These are phyloP conservation scores for Macrophomina phaseolina DNA, from an alignment of 2,329 filamentous ascomycete genomes.

Conservation along the genomic window DNA sequence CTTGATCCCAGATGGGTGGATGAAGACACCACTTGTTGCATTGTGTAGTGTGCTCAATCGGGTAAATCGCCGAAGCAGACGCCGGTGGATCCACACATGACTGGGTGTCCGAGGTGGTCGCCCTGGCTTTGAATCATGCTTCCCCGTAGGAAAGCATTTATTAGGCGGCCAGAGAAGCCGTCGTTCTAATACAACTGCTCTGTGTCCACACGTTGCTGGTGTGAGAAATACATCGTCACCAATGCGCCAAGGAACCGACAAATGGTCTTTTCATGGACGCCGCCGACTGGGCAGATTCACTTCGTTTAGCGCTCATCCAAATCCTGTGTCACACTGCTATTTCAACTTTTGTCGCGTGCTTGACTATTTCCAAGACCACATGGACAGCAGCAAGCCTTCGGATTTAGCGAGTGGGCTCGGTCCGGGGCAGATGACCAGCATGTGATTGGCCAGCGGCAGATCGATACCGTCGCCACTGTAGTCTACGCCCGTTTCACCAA, in stretches of 20 bases:
- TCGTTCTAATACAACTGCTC: not conserved
- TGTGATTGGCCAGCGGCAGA: not conserved
- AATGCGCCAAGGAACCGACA: not conserved
- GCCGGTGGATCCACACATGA: not conserved
- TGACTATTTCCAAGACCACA: not conserved
- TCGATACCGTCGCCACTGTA: conserved; percentile 4
- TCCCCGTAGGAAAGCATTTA: not conserved
- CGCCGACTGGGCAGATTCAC: not conserved
- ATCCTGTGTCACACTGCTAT: not conserved
- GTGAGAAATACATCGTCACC: conserved; percentile 6
- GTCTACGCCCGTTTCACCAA: conserved; percentile 11
- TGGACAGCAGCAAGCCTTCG: too few species aligned
- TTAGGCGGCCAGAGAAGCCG: not conserved
- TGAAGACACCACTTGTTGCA: not conserved
- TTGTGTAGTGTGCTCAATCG: not conserved
- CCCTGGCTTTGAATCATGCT: not conserved
- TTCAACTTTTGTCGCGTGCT: not conserved
- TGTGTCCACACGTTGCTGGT: conserved; percentile 5
- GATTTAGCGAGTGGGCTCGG: not conserved
- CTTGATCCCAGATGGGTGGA: conserved; percentile 25
- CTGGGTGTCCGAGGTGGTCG: not conserved
- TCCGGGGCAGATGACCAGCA: too few species aligned
- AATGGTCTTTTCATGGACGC: not conserved
- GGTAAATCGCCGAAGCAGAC: not conserved
- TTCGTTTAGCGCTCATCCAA: not conserved